Evolutionary conservation across 2,329 filamentous ascomycete genomes (phyloP).

Genomic region (Juglanconis juglandina): DNA sequence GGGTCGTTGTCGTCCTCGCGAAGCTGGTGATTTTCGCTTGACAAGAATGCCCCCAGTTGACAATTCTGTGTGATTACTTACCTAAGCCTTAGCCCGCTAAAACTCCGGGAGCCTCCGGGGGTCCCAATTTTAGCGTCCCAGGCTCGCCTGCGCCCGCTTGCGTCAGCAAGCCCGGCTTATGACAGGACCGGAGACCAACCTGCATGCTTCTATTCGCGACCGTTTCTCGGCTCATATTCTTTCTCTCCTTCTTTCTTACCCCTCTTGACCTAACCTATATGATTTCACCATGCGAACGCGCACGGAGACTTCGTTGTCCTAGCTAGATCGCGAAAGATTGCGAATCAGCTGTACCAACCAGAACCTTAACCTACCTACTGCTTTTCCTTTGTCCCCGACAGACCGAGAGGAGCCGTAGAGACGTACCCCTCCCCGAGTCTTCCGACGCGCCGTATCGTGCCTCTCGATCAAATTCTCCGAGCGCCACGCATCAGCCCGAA

Average conservation of each 20-base stretch:
- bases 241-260: neutral
- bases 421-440: no score
- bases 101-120: no score
- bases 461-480: neutral
- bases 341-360: neutral
- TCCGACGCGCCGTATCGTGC: neutral
- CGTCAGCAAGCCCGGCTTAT: neutral
- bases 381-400: slow-evolving; percentile 4
- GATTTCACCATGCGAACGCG: neutral
- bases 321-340: slow-evolving; percentile 5
- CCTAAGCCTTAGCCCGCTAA: no score
- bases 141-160: slow-evolving; percentile 9
- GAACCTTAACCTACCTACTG: neutral
- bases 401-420: neutral
- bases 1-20: slow-evolving; percentile 10
- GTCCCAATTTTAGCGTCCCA: neutral
- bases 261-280: neutral
- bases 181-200: neutral
- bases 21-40: slow-evolving; percentile 15
- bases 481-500: neutral
- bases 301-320: slow-evolving; percentile 2
- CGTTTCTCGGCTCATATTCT: neutral
- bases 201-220: neutral
- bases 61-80: slow-evolving; percentile 18
- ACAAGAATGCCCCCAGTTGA: slow-evolving; percentile 2